These are phyloP conservation scores for Rhodotorula graminis DNA, from an alignment of 768 basidiomycete species.

Conservation along the genomic window DNA sequence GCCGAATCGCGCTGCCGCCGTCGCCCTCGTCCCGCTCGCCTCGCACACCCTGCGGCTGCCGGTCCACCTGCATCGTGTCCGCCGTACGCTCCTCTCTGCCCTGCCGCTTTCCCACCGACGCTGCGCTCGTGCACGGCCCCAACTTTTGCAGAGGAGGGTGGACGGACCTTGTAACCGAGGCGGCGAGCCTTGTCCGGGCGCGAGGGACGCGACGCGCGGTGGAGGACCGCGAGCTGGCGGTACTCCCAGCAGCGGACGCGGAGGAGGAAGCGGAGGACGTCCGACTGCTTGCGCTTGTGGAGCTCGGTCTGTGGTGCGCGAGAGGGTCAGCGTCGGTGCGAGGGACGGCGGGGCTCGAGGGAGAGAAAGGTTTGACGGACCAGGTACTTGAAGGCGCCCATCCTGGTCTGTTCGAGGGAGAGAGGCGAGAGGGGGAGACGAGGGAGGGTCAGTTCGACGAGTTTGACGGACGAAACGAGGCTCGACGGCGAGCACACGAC, in stretches of 20 bases:
- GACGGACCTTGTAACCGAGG: slow-evolving; percentile 76
- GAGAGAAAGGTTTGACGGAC: neutral
- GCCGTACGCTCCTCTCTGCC: rapidly evolving
- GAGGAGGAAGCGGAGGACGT: slow-evolving; percentile 94
- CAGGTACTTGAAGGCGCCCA: slow-evolving; percentile 10
- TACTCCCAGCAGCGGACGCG: slow-evolving; percentile 72
- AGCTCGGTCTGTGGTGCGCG: slow-evolving; percentile 61
- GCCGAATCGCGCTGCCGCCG: too few species aligned
- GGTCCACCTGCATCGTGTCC: too few species aligned
- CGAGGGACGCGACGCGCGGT: slow-evolving; percentile 95
- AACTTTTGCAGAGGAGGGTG: neutral
- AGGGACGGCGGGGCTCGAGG: neutral
- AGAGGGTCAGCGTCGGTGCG: neutral
- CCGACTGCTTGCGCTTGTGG: slow-evolving; percentile 97
- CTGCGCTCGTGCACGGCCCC: neutral
- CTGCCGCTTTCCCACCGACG: neutral
- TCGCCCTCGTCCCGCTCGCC: too few species aligned
- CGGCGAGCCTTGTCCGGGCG: slow-evolving; percentile 99
- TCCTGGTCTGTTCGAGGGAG: neutral
- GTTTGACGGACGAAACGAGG: neutral
- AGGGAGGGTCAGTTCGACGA: neutral
- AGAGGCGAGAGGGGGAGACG: neutral
- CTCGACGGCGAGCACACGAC: neutral
- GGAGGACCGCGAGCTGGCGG: slow-evolving; percentile 95
- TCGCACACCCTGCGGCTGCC: too few species aligned